phyloP scores from a whole-genome alignment of 495 filamentous ascomycete species.

The Rostrohypoxylon terebratum region DNA sequence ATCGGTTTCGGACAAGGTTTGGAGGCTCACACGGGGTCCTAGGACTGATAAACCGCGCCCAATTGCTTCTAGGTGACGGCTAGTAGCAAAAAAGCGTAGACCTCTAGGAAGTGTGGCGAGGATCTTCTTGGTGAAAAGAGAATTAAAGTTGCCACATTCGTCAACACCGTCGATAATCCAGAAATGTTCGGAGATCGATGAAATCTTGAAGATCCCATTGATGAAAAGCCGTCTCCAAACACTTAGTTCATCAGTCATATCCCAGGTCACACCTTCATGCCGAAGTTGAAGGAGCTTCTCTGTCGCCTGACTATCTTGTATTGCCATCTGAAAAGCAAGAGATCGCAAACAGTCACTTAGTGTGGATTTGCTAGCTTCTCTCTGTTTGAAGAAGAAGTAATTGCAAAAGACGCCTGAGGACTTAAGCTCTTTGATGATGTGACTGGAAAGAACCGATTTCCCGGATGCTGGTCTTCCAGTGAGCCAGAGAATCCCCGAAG shows the following conservation, averaged over 20 bases:
- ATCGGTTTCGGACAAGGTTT: neutral
- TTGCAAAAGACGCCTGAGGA: neutral
- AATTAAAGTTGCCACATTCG: slow-evolving; percentile 19
- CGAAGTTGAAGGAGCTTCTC: neutral
- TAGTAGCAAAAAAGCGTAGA: neutral
- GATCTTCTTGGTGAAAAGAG: neutral
- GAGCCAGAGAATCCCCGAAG: slow-evolving; percentile 11
- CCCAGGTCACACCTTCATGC: neutral
- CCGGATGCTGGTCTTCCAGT: slow-evolving; percentile 11
- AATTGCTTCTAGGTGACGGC: neutral
- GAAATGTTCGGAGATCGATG: slow-evolving; percentile 8
- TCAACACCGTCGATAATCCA: slow-evolving; percentile 25
- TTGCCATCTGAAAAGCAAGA: slow-evolving; percentile 17
- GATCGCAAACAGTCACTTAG: slow-evolving; percentile 7
- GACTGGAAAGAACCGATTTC: slow-evolving; percentile 14
- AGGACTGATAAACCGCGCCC: neutral
- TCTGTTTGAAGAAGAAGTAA: slow-evolving; percentile 25
- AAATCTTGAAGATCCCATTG: neutral
- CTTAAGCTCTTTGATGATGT: neutral
- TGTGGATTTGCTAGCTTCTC: slow-evolving; percentile 8
- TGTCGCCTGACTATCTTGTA: neutral
- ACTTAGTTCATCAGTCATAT: neutral
- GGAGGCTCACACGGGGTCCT: neutral
- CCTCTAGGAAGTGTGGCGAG: neutral
- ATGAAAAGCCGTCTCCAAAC: neutral